phyloP scores from a whole-genome alignment of 768 basidiomycete genomes.

The Mycena kentingensis region DNA sequence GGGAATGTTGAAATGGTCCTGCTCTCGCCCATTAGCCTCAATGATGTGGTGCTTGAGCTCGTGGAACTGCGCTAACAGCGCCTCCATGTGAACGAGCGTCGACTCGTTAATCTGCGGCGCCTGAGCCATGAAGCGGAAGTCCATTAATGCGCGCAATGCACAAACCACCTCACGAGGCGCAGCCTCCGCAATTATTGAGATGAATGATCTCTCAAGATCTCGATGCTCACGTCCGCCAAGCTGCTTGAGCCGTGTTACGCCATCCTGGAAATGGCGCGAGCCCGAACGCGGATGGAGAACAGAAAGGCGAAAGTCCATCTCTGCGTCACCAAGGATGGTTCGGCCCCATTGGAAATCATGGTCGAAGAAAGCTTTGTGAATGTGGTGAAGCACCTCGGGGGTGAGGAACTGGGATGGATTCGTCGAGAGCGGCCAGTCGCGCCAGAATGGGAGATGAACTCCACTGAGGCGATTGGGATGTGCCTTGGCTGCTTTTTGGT shows the following conservation, averaged over 20 bases:
- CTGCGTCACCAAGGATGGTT: conserved; percentile 27
- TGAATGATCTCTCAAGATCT: conserved; percentile 37
- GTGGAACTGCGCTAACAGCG: conserved; percentile 35
- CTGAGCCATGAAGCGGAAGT: conserved; percentile 42
- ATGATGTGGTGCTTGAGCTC: conserved; percentile 37
- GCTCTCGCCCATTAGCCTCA: conserved; percentile 28
- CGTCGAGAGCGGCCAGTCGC: conserved; percentile 33
- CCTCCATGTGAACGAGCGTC: conserved; percentile 18
- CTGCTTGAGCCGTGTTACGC: conserved; percentile 43
- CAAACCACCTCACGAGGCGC: conserved; percentile 31
- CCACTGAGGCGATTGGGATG: conserved; percentile 1
- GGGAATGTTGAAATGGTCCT: conserved; percentile 42
- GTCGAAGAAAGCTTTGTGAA: conserved; percentile 40
- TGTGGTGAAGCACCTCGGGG: conserved; percentile 41
- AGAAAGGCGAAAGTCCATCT: conserved; percentile 40
- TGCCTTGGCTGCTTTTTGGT: conserved; percentile 2
- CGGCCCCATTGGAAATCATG: conserved; percentile 44
- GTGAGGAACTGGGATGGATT: conserved; percentile 37
- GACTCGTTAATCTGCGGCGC: conserved; percentile 28
- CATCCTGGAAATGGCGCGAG: conserved; percentile 40
- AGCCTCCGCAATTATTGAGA: conserved; percentile 39
- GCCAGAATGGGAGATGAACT: conserved; percentile 35
- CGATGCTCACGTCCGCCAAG: conserved; percentile 43
- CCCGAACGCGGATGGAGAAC: conserved; percentile 39
- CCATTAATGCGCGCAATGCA: conserved; percentile 36